Conservation (phyloP, 257 asterid species). For the Salvia hispanica region DNA sequence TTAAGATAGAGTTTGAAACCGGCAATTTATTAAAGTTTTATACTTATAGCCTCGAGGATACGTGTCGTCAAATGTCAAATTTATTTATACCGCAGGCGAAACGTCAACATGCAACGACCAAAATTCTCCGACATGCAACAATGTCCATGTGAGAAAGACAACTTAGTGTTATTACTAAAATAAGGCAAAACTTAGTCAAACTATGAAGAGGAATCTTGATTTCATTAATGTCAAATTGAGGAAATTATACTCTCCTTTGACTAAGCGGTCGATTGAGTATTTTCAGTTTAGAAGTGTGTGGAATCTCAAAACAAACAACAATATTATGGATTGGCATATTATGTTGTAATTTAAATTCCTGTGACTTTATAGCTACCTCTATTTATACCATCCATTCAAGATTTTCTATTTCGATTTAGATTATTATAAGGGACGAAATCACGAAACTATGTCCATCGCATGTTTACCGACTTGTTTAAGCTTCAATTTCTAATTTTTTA, state of each 20-base stretch:
- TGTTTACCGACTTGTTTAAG: not conserved
- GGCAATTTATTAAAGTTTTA: conserved; percentile 5
- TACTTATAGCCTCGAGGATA: not conserved
- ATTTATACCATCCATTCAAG: too few species aligned
- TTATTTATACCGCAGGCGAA: conserved; percentile 10
- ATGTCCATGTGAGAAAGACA: conserved; percentile 37
- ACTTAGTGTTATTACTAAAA: not conserved
- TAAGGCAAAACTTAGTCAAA: conserved; percentile 26
- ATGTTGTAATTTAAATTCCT: too few species aligned
- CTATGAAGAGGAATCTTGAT: not conserved
- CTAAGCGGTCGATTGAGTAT: too few species aligned
- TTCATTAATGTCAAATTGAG: not conserved
- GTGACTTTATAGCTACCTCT: too few species aligned
- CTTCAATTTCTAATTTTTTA: not conserved
- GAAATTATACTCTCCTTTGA: too few species aligned
- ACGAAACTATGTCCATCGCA: not conserved
- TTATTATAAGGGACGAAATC: not conserved
- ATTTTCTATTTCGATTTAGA: too few species aligned
- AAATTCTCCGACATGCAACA: conserved; percentile 31
- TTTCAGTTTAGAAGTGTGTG: too few species aligned
- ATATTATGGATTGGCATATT: too few species aligned
- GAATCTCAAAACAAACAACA: too few species aligned
- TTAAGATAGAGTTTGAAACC: not conserved
- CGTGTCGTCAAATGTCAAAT: not conserved
- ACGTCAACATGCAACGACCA: conserved; percentile 28